Base-by-base conservation (phyloP, 495 filamentous ascomycete genomes). In the Clohesyomyces aquaticus region DNA sequence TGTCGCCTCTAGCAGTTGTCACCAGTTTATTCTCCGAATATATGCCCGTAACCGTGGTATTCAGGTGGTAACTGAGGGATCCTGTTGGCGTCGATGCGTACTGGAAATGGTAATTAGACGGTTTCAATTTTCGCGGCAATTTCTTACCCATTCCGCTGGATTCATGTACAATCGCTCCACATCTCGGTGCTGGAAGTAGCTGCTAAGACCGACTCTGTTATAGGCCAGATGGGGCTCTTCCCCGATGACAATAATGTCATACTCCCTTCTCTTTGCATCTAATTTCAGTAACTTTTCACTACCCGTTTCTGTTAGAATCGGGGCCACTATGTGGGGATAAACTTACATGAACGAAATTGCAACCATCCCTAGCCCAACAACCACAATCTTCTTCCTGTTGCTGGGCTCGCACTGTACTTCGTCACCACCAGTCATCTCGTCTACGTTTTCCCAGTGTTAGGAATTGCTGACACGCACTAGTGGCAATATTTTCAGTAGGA, bases 341-440 rank as follows among this genome's bases (percentile, higher is more conserved):
- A 73, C 87, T 76, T 76, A 93, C 90, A 96, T 95, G 75, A 96
- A 91, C 51, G 89, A 86, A 57, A 96, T 89, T 23, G 91, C 93
- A 43, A 97, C 91, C 93, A 97, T 97, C 14, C 93, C 93, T 75
- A 97, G 75, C 9, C 93, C 93, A 28, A 96, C 90, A 28, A 97
- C 83, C 1, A 96, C 91, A 38, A 96, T 79, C 69, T 80, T 88
- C 66, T 90, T 89, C 54, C 87, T 68, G 41, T 66, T 65, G 12
- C 50, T 59, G 41, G 50, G 23, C 16, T 51, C 51, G 29, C 66
- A 63, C 8, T 70, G 73, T 27, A 74, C 47, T 45, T 71, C 72
- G 29, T 67, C 45, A 3, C 59, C 26, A 16, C 50, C 32, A 49
- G 62, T 57, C 49, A 73, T 14, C 63, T 63, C 52, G 29, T 63